These are phyloP conservation scores for Otatea glauca DNA, from an alignment of 176 grass and related monocot species.

Conservation along the genomic window DNA sequence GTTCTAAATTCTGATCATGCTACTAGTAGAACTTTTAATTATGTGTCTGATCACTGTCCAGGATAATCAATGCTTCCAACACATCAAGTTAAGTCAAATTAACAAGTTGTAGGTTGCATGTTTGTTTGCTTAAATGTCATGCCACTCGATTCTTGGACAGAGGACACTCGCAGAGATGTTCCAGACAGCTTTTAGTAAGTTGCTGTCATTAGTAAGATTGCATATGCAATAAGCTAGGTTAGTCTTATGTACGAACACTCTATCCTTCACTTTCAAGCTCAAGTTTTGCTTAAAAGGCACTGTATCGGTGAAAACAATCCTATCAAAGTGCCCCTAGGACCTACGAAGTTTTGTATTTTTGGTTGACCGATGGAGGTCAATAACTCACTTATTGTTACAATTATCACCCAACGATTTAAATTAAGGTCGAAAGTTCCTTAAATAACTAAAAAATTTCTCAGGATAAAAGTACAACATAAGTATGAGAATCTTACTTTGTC, in stretches of 20 bases:
- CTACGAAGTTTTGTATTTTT: constrained; percentile 20
- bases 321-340: background rate
- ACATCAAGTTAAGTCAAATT: background rate
- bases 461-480: constrained; percentile 15
- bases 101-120: background rate
- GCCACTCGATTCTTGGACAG: background rate
- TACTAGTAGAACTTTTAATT: background rate
- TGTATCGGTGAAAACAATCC: background rate
- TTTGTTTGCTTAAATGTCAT: constrained; percentile 1
- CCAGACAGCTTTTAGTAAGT: constrained; percentile 14
- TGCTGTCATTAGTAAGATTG: constrained; percentile 1
- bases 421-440: constrained; percentile 8
- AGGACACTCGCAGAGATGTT: background rate
- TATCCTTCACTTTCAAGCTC: background rate
- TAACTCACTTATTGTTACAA: background rate
- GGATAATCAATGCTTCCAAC: background rate
- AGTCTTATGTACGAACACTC: background rate
- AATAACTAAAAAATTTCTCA: constrained; percentile 22
- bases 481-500: constrained; percentile 73
- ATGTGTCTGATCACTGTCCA: background rate
- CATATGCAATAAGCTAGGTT: background rate
- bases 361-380: background rate
- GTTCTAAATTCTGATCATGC: constrained; percentile 16
- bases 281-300: background rate
- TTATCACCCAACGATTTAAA: background rate